Percentiles rank a stretch among this genome's conserved stretches.
phyloP scores from a whole-genome alignment of 495 filamentous ascomycete species.

The Pseudevernia furfuracea region DNA sequence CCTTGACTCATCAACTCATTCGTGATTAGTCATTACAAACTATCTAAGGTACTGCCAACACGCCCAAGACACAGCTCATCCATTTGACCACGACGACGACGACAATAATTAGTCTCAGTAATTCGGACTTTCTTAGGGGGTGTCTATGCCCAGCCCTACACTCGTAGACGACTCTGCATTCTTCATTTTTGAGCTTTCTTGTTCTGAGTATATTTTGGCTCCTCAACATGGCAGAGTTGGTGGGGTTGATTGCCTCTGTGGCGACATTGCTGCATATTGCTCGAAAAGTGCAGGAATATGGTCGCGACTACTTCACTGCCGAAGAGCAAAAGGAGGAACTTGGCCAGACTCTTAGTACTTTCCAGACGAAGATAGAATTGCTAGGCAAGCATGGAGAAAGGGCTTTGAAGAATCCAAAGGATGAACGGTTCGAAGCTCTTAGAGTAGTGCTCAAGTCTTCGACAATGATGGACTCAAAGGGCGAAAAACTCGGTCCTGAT shows the following conservation, averaged over 20 bases:
- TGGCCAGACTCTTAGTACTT: not conserved
- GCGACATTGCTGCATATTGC: not conserved
- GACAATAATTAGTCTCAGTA: too few species aligned
- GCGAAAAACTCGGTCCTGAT: not conserved
- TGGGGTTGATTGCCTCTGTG: slow-evolving; percentile 5
- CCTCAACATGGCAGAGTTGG: not conserved
- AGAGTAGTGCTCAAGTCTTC: not conserved
- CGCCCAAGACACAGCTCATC: too few species aligned
- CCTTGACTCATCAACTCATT: too few species aligned
- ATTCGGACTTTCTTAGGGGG: too few species aligned
- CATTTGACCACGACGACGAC: too few species aligned
- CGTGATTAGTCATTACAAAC: too few species aligned
- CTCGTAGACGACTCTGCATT: not conserved
- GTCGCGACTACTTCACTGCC: slow-evolving; percentile 1
- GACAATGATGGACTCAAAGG: not conserved
- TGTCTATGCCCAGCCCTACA: not conserved
- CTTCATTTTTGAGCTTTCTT: not conserved
- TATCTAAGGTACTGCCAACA: too few species aligned
- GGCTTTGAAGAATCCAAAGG: not conserved
- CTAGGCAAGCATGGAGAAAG: slow-evolving; percentile 1
- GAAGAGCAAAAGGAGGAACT: slow-evolving; percentile 1
- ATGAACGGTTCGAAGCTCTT: slow-evolving; percentile 1
- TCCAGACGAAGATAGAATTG: not conserved
- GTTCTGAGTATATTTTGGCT: not conserved
- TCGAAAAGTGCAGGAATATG: slow-evolving; percentile 6